Percentiles rank a stretch among this genome's conserved stretches.
phyloP scores from a whole-genome alignment of 2,329 filamentous ascomycete genomes.

The Talaromyces sp. region DNA sequence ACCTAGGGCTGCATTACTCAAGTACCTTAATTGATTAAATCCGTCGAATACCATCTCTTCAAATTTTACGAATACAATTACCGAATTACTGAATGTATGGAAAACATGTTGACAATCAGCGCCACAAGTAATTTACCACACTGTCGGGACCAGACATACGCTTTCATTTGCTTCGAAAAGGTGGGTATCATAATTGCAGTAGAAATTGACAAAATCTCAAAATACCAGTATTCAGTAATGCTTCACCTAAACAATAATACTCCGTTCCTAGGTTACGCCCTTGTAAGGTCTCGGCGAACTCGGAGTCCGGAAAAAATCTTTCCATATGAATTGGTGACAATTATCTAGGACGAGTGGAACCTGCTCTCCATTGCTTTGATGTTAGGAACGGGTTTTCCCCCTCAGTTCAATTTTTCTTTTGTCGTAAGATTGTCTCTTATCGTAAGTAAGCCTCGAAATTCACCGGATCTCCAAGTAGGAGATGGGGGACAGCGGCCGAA shows the following conservation, averaged over 20 bases:
- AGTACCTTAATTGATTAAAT: not conserved
- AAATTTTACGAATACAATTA: not conserved
- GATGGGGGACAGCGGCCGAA: not conserved
- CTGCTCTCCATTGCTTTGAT: not conserved
- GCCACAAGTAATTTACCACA: slow-evolving; percentile 1
- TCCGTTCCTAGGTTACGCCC: not conserved
- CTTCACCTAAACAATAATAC: not conserved
- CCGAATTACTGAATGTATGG: not conserved
- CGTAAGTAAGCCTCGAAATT: not conserved
- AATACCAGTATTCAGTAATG: not conserved
- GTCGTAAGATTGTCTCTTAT: not conserved
- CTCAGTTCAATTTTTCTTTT: not conserved
- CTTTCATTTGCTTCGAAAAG: not conserved
- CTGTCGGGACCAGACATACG: not conserved
- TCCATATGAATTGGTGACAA: not conserved
- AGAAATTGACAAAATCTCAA: not conserved
- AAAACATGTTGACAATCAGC: not conserved
- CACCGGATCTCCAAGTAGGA: not conserved
- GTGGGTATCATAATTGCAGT: not conserved
- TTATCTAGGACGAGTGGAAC: not conserved
- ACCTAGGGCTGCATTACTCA: not conserved
- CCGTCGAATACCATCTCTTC: not conserved
- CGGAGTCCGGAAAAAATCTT: not conserved
- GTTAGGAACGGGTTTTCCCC: not conserved
- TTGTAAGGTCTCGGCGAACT: not conserved